Conservation (phyloP, 1,284 basidiomycete genomes). For the Ustilago loliicola region DNA sequence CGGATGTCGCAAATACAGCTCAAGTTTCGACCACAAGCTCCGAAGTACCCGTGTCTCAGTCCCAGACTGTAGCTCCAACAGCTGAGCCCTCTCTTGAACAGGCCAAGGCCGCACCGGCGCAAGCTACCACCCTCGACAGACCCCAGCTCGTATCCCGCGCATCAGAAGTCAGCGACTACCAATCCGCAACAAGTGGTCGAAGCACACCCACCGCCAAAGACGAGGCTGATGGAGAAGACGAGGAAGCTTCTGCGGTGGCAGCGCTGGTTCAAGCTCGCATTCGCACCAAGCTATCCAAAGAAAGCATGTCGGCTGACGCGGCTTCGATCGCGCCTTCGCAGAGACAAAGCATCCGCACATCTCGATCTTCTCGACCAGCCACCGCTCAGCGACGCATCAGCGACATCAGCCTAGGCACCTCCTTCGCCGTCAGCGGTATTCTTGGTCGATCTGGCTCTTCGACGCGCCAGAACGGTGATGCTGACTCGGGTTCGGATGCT, state of each 20-base stretch:
- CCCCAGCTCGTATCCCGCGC: conserved; percentile 33
- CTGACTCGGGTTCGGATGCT: conserved; percentile 50
- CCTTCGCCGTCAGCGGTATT: conserved; percentile 59
- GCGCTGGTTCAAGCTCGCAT: conserved; percentile 13
- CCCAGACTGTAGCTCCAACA: neutral
- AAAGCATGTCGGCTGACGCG: conserved; percentile 11
- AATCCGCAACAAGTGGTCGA: conserved; percentile 43
- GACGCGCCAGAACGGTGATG: conserved; percentile 33
- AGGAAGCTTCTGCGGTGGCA: conserved; percentile 22
- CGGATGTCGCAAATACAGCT: neutral
- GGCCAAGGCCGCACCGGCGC: conserved; percentile 10
- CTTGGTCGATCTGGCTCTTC: conserved; percentile 27
- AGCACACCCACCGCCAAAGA: conserved; percentile 30
- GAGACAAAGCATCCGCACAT: conserved; percentile 29
- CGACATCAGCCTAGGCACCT: conserved; percentile 59
- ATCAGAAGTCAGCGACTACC: conserved; percentile 42
- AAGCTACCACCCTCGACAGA: conserved; percentile 4
- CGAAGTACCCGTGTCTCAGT: neutral
- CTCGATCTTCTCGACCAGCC: conserved; percentile 37
- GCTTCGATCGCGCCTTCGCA: conserved; percentile 35
- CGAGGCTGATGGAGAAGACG: conserved; percentile 16
- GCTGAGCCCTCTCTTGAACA: conserved; percentile 8
- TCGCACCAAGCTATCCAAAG: conserved; percentile 7
- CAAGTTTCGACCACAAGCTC: neutral
- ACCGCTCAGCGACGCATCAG: conserved; percentile 54